Conservation (phyloP, 2,329 filamentous ascomycete genomes). For the Mollisiaceae sp. region DNA sequence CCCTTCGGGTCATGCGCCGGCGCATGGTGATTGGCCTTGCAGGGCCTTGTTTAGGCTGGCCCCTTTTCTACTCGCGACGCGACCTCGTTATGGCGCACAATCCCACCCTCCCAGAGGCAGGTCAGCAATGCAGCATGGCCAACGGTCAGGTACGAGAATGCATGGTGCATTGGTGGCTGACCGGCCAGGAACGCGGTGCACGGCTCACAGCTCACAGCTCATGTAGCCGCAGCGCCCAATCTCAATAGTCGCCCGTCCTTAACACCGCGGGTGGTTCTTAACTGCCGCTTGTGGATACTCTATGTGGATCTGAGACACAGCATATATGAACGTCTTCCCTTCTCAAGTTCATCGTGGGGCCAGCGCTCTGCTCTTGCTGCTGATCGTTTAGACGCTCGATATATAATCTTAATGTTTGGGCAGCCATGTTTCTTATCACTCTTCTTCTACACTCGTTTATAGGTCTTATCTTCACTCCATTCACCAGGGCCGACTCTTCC, state of each 20-base stretch:
- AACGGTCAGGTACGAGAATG: not conserved
- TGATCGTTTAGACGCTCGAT: not conserved
- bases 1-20: constrained; percentile 11
- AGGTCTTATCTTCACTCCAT: constrained; percentile 8
- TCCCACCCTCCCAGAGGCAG: not conserved
- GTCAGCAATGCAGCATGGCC: not conserved
- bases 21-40: constrained; percentile 13
- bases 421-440: constrained; percentile 5
- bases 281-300: constrained; percentile 11
- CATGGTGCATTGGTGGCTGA: constrained; percentile 2
- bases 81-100: not conserved
- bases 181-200: not conserved
- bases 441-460: constrained; percentile 2
- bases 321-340: constrained; percentile 21
- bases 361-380: not conserved
- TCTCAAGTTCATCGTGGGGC: not conserved
- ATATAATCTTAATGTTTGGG: constrained; percentile 1
- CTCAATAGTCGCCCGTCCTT: constrained; percentile 13
- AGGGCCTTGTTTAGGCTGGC: not conserved
- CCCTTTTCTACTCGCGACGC: constrained; percentile 1
- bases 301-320: constrained; percentile 16
- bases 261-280: not conserved
- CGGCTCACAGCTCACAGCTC: no score
- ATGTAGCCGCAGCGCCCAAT: constrained; percentile 14
- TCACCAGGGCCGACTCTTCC: constrained; percentile 12